phyloP scores from a whole-genome alignment of 2,329 filamentous ascomycete species.

The Trichoderma hamatum region DNA sequence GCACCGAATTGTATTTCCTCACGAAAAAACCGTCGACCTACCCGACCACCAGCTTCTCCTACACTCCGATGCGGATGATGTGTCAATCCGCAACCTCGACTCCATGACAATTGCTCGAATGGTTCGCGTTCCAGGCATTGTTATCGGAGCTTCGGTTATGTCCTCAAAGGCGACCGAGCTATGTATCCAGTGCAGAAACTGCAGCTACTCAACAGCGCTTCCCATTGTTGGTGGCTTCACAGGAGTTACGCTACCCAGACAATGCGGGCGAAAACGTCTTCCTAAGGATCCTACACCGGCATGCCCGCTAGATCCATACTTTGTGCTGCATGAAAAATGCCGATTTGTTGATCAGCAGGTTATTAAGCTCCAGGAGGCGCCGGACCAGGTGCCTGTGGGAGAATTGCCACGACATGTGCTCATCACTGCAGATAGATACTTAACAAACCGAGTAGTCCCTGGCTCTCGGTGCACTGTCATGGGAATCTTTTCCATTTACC shows the following conservation, averaged over 20 bases:
- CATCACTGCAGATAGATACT: slow-evolving; percentile 92
- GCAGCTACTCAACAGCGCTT: slow-evolving; percentile 71
- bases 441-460: slow-evolving; percentile 93
- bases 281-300: slow-evolving; percentile 70
- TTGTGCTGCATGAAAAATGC: slow-evolving; percentile 91
- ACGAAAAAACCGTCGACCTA: slow-evolving; percentile 66
- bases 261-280: slow-evolving; percentile 67
- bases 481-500: slow-evolving; percentile 98
- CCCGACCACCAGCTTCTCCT: slow-evolving; percentile 94
- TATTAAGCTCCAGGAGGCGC: slow-evolving; percentile 95
- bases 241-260: slow-evolving; percentile 80
- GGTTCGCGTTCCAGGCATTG: slow-evolving; percentile 95
- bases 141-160: slow-evolving; percentile 95
- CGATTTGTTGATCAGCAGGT: slow-evolving; percentile 97
- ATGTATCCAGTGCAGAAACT: slow-evolving; percentile 85
- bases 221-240: slow-evolving; percentile 83
- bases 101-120: slow-evolving; percentile 90
- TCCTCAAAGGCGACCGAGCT: slow-evolving; percentile 92
- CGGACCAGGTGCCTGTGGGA: slow-evolving; percentile 95
- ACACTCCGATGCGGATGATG: slow-evolving; percentile 86
- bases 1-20: slow-evolving; percentile 87
- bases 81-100: slow-evolving; percentile 91
- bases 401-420: slow-evolving; percentile 93
- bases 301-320: slow-evolving; percentile 94
- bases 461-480: slow-evolving; percentile 93